phyloP scores from a whole-genome alignment of 495 filamentous ascomycete genomes.

The Xylaria telfairii region DNA sequence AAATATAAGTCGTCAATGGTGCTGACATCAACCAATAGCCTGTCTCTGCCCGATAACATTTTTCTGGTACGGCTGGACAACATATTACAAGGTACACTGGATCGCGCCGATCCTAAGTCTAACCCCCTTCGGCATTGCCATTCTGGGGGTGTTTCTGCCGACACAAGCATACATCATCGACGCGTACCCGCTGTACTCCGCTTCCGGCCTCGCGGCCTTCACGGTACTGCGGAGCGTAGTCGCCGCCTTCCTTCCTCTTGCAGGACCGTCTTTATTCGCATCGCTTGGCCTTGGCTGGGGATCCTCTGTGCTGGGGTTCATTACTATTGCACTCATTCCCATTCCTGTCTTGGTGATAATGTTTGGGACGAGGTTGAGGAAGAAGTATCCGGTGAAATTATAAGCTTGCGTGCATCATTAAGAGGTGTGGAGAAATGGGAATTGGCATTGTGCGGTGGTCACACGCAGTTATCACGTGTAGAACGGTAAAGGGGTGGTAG shows the following conservation, averaged over 20 bases:
- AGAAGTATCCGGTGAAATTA: conserved; percentile 35
- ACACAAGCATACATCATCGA: conserved; percentile 66
- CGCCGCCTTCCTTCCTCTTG: conserved; percentile 61
- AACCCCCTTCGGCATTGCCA: conserved; percentile 57
- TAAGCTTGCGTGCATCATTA: neutral
- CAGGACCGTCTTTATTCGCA: conserved; percentile 55
- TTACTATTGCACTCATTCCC: conserved; percentile 53
- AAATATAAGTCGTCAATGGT: neutral
- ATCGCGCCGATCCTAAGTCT: conserved; percentile 62
- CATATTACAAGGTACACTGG: conserved; percentile 47
- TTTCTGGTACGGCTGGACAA: conserved; percentile 59
- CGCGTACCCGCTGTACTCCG: conserved; percentile 61
- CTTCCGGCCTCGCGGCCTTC: conserved; percentile 59
- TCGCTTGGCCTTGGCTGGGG: conserved; percentile 63
- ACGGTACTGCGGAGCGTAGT: conserved; percentile 57
- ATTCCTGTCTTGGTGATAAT: conserved; percentile 43
- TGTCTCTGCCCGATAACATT: conserved; percentile 52
- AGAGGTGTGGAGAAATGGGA: neutral
- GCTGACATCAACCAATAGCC: conserved; percentile 16
- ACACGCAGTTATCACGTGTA: neutral
- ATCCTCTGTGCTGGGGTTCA: conserved; percentile 58
- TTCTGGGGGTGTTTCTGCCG: conserved; percentile 56
- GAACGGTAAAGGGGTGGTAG: neutral
- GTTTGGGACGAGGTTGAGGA: conserved; percentile 34
- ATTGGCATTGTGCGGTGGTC: neutral